Evolutionary conservation across 768 basidiomycete genomes (phyloP), one percentile per base, ranked within the genome.

Genomic region (Holtermannia corniformis): DNA sequence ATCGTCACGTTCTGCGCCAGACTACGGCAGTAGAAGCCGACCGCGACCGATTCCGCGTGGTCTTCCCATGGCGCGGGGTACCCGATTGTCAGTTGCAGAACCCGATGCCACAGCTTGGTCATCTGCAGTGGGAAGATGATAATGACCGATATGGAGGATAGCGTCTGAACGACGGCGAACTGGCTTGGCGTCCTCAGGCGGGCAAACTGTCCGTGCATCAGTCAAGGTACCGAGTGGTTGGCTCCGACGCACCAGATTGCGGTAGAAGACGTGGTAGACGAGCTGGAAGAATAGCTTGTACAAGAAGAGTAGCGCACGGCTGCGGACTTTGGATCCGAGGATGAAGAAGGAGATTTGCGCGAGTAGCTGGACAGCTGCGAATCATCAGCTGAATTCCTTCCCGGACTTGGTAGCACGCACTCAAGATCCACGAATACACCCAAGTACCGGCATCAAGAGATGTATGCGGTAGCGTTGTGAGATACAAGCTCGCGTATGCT

Each of bases 1-100:
- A 66, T 73, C 0, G 73, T 74, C 3, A 75, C 72, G 48, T 74
- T 74, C 53, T 76, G 75, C 19, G 74, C 72, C n/a, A 76, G 50
- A 37, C 74, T 71, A 5, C 75, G 56, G 12, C 74, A 61, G 47
- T 75, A 75, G 22, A 76, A 70, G 41, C 64, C 68, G 7, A 68
- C 70, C 1, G 70, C 70, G 1, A 72, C 57, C 14, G 57, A 61
- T n/a, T 75, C 70, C 1, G 63, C 62, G 50, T 75, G 72, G 44
- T 76, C 75, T 21, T 72, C 68, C 57, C 68, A 74, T 2, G 67
- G 60, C 52, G 63, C 69, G 0, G 71, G 64, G 43, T 72, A 71
- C 7, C 73, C 72, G 5, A 71, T 25, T 10, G 70, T 19, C 32
- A 70, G 59, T 37, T 67, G 62, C 22, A 76, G 53, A 1, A 68